Percentiles rank a stretch among this genome's conserved stretches.
Evolutionary conservation across 1,139 yeast genomes (phyloP).

Genomic region (Candida sp.): DNA sequence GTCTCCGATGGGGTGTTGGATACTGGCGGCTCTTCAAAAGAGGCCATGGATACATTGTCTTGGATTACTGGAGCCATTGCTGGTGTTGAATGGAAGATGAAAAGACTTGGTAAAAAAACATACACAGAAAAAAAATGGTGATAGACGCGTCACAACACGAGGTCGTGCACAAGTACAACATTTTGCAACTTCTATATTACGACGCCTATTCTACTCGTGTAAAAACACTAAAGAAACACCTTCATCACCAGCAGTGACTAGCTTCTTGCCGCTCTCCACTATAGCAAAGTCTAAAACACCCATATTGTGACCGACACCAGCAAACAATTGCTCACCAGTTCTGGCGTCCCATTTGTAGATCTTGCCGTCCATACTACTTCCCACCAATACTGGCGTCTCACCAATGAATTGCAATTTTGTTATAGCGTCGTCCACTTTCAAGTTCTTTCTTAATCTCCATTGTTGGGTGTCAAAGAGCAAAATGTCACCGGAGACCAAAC

Average conservation of each 20-base stretch:
- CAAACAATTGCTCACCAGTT: constrained; percentile 76
- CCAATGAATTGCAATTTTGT: constrained; percentile 76
- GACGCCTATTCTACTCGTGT: constrained; percentile 8
- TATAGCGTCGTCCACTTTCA: constrained; percentile 78
- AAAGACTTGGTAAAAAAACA: neutral
- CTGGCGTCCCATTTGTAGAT: constrained; percentile 90
- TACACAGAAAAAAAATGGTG: neutral
- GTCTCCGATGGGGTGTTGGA: constrained; percentile 55
- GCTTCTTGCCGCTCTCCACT: constrained; percentile 62
- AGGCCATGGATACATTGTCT: constrained; percentile 3
- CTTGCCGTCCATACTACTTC: constrained; percentile 84
- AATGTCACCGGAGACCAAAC: constrained; percentile 88
- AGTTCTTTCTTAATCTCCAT: constrained; percentile 82
- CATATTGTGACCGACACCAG: constrained; percentile 91
- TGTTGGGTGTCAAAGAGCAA: constrained; percentile 80
- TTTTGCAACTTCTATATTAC: neutral
- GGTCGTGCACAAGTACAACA: neutral
- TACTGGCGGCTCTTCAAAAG: constrained; percentile 5
- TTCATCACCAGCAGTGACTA: constrained; percentile 98
- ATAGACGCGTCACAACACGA: neutral
- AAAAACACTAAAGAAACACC: constrained; percentile 83
- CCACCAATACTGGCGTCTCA: constrained; percentile 62
- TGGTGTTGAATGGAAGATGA: neutral
- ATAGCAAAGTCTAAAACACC: constrained; percentile 87
- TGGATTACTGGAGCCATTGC: constrained; percentile 4